phyloP scores from a whole-genome alignment of 176 grass and related monocot genomes.

The Ananas comosus region DNA sequence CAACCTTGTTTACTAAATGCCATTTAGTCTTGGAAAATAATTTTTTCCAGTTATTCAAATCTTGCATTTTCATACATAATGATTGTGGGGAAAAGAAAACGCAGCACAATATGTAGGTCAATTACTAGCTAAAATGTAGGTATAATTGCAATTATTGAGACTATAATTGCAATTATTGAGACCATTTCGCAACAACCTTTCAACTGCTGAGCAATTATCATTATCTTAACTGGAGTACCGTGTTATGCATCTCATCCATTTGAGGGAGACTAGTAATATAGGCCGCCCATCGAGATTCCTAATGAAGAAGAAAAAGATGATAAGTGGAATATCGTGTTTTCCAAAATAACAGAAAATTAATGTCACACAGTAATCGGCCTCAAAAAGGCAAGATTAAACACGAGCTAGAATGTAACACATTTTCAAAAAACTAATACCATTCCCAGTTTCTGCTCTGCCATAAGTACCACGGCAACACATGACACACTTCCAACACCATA shows the following conservation, averaged over 20 bases:
- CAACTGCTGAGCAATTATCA: background rate
- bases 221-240: constrained; percentile 24
- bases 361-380: background rate
- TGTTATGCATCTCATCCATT: constrained; percentile 51
- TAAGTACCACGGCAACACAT: constrained; percentile 33
- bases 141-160: background rate
- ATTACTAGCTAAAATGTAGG: background rate
- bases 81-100: background rate
- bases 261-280: constrained; percentile 35
- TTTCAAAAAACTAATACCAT: constrained; percentile 13
- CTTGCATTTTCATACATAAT: background rate
- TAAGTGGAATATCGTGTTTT: background rate
- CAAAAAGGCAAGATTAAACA: background rate
- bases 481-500: constrained; percentile 16
- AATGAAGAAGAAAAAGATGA: constrained; percentile 5
- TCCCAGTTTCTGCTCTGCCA: constrained; percentile 38
- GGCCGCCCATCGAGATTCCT: constrained; percentile 39
- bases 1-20: no score
- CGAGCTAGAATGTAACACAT: background rate
- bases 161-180: background rate
- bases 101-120: background rate
- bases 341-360: no score
- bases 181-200: background rate
- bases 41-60: background rate
- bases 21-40: no score